Evolutionary conservation across 176 grass and related monocot species (phyloP), one percentile per base, ranked within the genome.

Genomic region (Oryza glaberrima): DNA sequence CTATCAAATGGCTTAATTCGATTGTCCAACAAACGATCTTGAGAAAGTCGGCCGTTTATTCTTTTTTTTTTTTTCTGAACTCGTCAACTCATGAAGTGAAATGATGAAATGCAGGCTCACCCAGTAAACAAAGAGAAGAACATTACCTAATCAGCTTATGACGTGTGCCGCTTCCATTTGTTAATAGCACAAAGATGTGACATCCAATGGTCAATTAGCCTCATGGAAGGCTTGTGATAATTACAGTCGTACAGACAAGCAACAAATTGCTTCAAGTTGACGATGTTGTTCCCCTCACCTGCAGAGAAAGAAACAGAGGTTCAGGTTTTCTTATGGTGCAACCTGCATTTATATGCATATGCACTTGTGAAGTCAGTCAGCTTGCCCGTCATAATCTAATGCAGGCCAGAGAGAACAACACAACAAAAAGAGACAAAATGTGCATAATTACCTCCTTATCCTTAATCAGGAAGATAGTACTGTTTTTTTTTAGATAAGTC

Each of bases 81-180:
- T 6, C 52, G 20, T 56, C 52, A 56, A 56, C 60, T 28, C 23
- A 63, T 82, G 23, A 63, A n/a, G 36, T 65, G 40, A 65, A 35
- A 3, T 46, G 14, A 73, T 63, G 45, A 12, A 72, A 30, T 15
- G 13, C 76, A 84, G 87, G 70, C 77, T 75, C 70, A 69, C 17
- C 1, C 15, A 65, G 54, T 65, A 79, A 84, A 84, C 25, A 66
- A 69, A 81, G 54, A 13, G 26, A 34, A 43, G 1, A 58, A 44
- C 47, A 25, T 67, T 67, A 56, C 83, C 66, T 81, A 85, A 89
- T 85, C 32, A 70, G 65, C 30, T 77, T 71, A 71, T 41, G 71
- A 89, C 61, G 10, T 67, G 63, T 89, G 72, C 82, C 52, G 65
- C 72, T 76, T 77, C 41, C 54, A 44, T 65, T 89, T 76, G 77